Evolutionary conservation across 768 basidiomycete genomes (phyloP), one percentile per base, ranked within the genome.

Genomic region (Termitomyces sp.): DNA sequence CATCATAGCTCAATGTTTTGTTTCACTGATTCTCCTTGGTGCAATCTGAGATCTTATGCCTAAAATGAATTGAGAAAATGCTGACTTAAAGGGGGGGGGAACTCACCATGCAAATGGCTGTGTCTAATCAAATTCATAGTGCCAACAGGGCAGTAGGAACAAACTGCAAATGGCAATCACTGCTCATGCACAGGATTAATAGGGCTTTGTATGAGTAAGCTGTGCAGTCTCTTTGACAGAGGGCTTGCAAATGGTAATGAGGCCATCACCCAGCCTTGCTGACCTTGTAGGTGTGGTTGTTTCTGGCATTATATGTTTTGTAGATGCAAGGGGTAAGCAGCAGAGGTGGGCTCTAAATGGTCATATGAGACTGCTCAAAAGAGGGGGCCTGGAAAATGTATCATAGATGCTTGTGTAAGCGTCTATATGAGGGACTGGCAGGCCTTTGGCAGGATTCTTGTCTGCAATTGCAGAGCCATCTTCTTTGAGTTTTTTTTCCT

Each of bases 21-120:
- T 64, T 86, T 90, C 43, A 88, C 86, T 0, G 88, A 86, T 69
- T 95, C 93, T 46, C 94, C 92, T 26, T 96, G 84, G 70, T 98
- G 96, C 51, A 99, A 73, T 3, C 97, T 96, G 29, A 99, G 79
- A 68, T 98, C 96, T 75, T 99, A 97, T 4, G 96, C 97, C 94
- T 94, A 61, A 29, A 20, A 60, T 14, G 55, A 31, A 32, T 49
- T 65, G 18, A 51, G 3, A 24, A 41, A n/a, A 36, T 3, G 20
- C 20, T 1, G 26, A n/a, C n/a, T n/a, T n/a, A n/a, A n/a, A 58
- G 48, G 37, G 59, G 8, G 3, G 29, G 20, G 18, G 3, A 8
- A 13, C 85, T 63, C 58, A 91, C 89, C 96, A 98, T 94, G 64
- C 94, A 81, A 61, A 95, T 87, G n/a, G 92, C 90, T 27, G 86